phyloP scores from a whole-genome alignment of 192 early-diverging fungal species.

The Rhizophagus clarus region DNA sequence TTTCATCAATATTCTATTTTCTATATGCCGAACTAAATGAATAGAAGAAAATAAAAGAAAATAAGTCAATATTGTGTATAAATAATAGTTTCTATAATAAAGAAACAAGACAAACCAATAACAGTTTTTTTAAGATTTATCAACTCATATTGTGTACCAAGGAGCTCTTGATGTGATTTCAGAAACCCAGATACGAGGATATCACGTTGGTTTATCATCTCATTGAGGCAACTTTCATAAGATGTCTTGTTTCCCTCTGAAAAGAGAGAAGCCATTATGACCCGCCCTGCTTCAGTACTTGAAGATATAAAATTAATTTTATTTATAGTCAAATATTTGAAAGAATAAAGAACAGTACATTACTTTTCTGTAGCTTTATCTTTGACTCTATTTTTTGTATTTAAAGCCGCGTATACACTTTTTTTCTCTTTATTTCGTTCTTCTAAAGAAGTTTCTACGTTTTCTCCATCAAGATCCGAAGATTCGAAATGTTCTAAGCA shows the following conservation, averaged over 20 bases:
- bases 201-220: conserved; percentile 32
- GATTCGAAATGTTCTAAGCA: not conserved
- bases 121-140: not conserved
- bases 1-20: conserved; percentile 34
- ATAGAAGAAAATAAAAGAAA: not conserved
- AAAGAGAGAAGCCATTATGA: not conserved
- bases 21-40: conserved; percentile 21
- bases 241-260: not conserved
- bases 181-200: conserved; percentile 27
- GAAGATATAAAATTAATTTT: not conserved
- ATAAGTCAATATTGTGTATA: not conserved
- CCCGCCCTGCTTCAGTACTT: not conserved
- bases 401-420: not conserved
- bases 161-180: conserved; percentile 14
- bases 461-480: not conserved
- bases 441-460: not conserved
- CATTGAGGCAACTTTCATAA: conserved; percentile 2
- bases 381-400: not conserved
- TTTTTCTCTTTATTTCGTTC: not conserved
- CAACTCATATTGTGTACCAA: not conserved
- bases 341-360: not conserved
- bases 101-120: not conserved
- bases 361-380: not conserved
- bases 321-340: not conserved
- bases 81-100: not conserved